Evolutionary conservation across 768 basidiomycete genomes (phyloP).

Genomic region (Termitomyces sp.): DNA sequence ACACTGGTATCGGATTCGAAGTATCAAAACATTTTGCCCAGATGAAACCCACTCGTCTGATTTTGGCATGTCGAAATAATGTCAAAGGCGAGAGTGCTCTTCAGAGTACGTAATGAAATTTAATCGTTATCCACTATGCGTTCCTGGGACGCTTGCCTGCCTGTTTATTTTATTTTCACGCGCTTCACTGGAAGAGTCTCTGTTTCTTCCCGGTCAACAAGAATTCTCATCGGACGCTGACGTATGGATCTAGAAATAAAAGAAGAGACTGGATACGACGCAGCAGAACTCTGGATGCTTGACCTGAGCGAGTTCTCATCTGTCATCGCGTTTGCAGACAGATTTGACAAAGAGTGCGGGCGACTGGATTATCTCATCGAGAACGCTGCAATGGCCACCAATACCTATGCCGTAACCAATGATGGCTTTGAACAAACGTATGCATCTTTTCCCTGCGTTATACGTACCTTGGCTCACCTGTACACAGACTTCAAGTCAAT

Average conservation of each 20-base stretch:
- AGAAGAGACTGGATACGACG: slow-evolving; percentile 25
- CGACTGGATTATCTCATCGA: slow-evolving; percentile 39
- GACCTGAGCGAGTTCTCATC: slow-evolving; percentile 37
- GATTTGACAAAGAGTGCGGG: slow-evolving; percentile 23
- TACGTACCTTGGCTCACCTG: neutral
- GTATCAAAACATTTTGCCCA: slow-evolving; percentile 37
- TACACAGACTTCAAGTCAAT: slow-evolving; percentile 41
- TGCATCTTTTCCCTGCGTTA: neutral
- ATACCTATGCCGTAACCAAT: slow-evolving; percentile 17
- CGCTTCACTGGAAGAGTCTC: neutral
- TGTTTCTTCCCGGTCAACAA: neutral
- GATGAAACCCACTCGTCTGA: slow-evolving; percentile 34
- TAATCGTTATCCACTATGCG: too few relatives aligned
- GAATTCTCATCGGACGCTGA: neutral
- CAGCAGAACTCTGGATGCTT: slow-evolving; percentile 32
- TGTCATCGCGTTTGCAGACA: slow-evolving; percentile 31
- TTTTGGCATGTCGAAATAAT: slow-evolving; percentile 32
- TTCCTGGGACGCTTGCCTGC: neutral
- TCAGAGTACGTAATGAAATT: slow-evolving; percentile 21
- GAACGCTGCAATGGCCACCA: slow-evolving; percentile 28
- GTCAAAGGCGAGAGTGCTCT: slow-evolving; percentile 29
- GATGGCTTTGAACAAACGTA: slow-evolving; percentile 45
- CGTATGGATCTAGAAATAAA: slow-evolving; percentile 16
- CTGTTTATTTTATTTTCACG: neutral
- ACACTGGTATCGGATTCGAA: slow-evolving; percentile 45